Base-by-base conservation (phyloP, 2,329 filamentous ascomycete genomes). In the Hypoxylon sp. region DNA sequence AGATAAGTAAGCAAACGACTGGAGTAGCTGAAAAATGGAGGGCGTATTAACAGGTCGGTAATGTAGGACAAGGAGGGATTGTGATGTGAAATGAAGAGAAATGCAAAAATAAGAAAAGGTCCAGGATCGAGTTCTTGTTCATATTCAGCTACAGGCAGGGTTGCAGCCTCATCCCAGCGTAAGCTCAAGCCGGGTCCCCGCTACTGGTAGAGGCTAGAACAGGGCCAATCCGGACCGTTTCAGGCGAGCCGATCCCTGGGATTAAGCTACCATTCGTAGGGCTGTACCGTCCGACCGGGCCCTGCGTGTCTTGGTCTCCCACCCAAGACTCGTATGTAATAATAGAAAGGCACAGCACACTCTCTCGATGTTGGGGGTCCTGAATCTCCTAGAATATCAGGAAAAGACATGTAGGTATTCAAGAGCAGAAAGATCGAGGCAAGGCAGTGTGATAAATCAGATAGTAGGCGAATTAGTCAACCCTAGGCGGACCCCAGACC, bases 241-340 rank as follows among this genome's bases (percentile, higher is more conserved):
- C 56, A 55, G 60, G 66, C 57, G 63, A 67, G 68, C 38, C 46
- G 68, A 69, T 71, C 68, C 65, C 66, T 67, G 57, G 51, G 21
- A 46, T 41, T 28, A 58, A 70, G 58, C 61, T 70, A 68, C 65
- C 65, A 70, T 55, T 68, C 68, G 65, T 70, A 70, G 68, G 68
- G 68, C 68, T 70, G 68, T 65, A 65, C 68, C 68, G 62, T 65
- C 52, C 36, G 55, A 62, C 61, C 51, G 68, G 68, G 65, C 64
- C 68, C 68, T 70, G 68, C 56, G 65, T 70, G 68, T 70, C 68
- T 70, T 70, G 62, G 61, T 60, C 28, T 28, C 55, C 68, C 67
- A 67, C 67, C 67, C 46, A 58, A 67, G 23, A 48, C 28, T 48
- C 30, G 23, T 32, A 52, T 38, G 49, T 49, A 51, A 45, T 43